Percentiles rank a stretch among this genome's conserved stretches.
Evolutionary conservation across 1,284 basidiomycete species (phyloP).

Genomic region (Afroboletus lepidellus): DNA sequence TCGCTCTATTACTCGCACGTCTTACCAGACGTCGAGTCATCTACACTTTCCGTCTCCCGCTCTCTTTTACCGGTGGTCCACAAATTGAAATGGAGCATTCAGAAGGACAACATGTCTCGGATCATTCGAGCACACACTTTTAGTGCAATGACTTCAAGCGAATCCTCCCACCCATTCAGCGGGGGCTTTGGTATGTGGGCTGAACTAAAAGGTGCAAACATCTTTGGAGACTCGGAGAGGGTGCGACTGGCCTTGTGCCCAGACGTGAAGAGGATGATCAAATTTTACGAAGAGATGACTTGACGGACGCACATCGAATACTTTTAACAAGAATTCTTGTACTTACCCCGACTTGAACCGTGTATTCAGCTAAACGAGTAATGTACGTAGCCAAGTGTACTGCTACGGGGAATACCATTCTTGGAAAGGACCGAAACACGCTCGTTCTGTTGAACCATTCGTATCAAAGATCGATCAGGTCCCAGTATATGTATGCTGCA

Average conservation of each 20-base stretch:
- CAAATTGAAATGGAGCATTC: slow-evolving; percentile 50
- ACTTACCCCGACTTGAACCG: background rate
- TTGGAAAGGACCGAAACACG: background rate
- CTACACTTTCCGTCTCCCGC: slow-evolving; percentile 38
- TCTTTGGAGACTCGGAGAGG: slow-evolving; percentile 60
- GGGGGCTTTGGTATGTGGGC: slow-evolving; percentile 51
- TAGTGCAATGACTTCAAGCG: slow-evolving; percentile 27
- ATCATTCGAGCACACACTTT: slow-evolving; percentile 43
- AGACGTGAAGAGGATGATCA: slow-evolving; percentile 53
- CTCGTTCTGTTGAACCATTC: no score
- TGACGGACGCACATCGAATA: slow-evolving; percentile 2
- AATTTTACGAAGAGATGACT: slow-evolving; percentile 53
- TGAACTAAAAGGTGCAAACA: slow-evolving; percentile 45
- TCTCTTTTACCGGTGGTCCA: slow-evolving; percentile 44
- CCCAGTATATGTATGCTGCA: background rate
- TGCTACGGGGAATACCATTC: slow-evolving; percentile 2
- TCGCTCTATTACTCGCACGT: slow-evolving; percentile 38
- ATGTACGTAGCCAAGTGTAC: background rate
- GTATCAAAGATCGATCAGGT: background rate
- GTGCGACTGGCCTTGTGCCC: slow-evolving; percentile 67
- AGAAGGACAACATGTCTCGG: slow-evolving; percentile 54
- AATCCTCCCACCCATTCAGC: slow-evolving; percentile 18
- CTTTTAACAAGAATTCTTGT: background rate
- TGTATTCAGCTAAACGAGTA: background rate
- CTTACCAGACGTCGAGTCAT: slow-evolving; percentile 41